These are phyloP conservation scores for Penicillium sp. DNA, from an alignment of 2,329 filamentous ascomycete species.

Conservation along the genomic window DNA sequence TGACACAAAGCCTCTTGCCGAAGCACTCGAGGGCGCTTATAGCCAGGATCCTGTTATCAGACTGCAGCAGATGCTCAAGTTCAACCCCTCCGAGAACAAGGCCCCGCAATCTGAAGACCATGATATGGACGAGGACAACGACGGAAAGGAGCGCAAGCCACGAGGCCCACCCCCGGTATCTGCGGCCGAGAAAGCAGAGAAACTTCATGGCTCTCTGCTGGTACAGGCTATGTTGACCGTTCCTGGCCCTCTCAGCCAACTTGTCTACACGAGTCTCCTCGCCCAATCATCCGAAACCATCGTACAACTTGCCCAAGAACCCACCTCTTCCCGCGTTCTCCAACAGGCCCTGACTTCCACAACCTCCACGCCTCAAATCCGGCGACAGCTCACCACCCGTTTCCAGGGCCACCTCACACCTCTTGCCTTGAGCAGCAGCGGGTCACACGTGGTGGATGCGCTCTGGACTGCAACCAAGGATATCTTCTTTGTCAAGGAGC, in stretches of 20 bases:
- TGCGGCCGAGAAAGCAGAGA: slow-evolving; percentile 52
- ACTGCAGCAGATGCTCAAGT: slow-evolving; percentile 59
- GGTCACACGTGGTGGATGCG: slow-evolving; percentile 66
- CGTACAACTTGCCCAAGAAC: slow-evolving; percentile 64
- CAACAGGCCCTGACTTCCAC: slow-evolving; percentile 60
- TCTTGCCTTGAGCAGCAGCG: slow-evolving; percentile 60
- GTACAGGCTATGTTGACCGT: slow-evolving; percentile 75
- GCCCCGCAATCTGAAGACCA: slow-evolving; percentile 36
- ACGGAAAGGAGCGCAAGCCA: slow-evolving; percentile 29
- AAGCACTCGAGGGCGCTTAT: slow-evolving; percentile 58
- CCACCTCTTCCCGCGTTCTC: slow-evolving; percentile 59
- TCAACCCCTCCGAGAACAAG: slow-evolving; percentile 34
- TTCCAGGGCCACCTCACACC: slow-evolving; percentile 62
- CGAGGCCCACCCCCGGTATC: slow-evolving; percentile 32
- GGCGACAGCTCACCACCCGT: slow-evolving; percentile 62
- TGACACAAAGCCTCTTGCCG: slow-evolving; percentile 55
- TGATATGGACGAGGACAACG: slow-evolving; percentile 48
- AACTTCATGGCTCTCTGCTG: slow-evolving; percentile 80
- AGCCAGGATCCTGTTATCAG: slow-evolving; percentile 50
- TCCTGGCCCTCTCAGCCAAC: slow-evolving; percentile 64
- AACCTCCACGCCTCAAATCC: slow-evolving; percentile 54
- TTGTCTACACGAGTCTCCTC: slow-evolving; percentile 71
- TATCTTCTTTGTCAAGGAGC: slow-evolving; percentile 65
- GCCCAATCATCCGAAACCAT: slow-evolving; percentile 56
- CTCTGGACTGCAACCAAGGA: slow-evolving; percentile 64